Evolutionary conservation across 352 stramenopile genomes (phyloP).

Genomic region (Pythium volutum): DNA sequence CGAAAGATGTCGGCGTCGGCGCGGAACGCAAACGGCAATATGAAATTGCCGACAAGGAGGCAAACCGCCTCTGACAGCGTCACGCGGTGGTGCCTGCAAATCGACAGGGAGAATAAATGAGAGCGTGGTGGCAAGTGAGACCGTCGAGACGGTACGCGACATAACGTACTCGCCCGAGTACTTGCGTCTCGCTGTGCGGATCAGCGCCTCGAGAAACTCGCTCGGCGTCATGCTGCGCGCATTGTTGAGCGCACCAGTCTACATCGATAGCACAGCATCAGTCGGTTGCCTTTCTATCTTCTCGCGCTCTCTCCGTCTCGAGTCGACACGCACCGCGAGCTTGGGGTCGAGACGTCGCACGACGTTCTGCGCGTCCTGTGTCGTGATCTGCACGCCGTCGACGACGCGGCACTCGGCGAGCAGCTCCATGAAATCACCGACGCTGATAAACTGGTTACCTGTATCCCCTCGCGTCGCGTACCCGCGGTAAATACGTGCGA

Average conservation of each 20-base stretch:
- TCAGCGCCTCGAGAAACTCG: slow-evolving; percentile 67
- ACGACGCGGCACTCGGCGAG: slow-evolving; percentile 66
- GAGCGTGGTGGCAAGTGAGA: background rate
- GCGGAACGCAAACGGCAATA: slow-evolving; percentile 71
- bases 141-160: background rate
- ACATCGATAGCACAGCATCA: slow-evolving; percentile 1
- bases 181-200: slow-evolving; percentile 59
- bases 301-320: background rate
- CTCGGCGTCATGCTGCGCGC: slow-evolving; percentile 46
- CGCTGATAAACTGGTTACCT: slow-evolving; percentile 42
- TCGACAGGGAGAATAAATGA: background rate
- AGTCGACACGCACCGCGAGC: slow-evolving; percentile 17
- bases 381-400: slow-evolving; percentile 38
- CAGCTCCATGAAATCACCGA: slow-evolving; percentile 57
- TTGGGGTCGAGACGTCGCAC: slow-evolving; percentile 50
- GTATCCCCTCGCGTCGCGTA: slow-evolving; percentile 47
- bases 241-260: slow-evolving; percentile 29
- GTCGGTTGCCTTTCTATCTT: slow-evolving; percentile 3
- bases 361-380: slow-evolving; percentile 42
- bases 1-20: slow-evolving; percentile 70
- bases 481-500: slow-evolving; percentile 69
- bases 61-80: slow-evolving; percentile 76
- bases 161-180: slow-evolving; percentile 59
- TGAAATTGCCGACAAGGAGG: slow-evolving; percentile 69
- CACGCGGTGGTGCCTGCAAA: slow-evolving; percentile 44